phyloP scores from a whole-genome alignment of 768 basidiomycete species.

The Neoboletus subvelutipes region DNA sequence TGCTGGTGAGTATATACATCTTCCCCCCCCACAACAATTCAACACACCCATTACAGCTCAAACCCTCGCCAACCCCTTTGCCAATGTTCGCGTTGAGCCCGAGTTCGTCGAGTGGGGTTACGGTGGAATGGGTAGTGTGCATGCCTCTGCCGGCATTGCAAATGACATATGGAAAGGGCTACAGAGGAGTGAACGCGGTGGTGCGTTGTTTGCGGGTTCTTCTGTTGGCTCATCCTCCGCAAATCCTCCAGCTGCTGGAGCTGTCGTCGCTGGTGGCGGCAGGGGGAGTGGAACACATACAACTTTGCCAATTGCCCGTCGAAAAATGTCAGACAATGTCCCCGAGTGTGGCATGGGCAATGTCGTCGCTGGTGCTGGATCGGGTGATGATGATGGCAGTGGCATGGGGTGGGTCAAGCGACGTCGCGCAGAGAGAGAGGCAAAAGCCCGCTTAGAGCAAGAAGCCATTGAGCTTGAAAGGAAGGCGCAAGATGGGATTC shows the following conservation, averaged over 20 bases:
- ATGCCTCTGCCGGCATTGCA: constrained; percentile 27
- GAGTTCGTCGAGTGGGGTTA: constrained; percentile 94
- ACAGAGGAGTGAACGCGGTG: constrained; percentile 27
- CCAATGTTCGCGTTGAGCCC: constrained; percentile 60
- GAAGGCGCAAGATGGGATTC: constrained; percentile 20
- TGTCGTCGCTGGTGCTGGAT: constrained; percentile 18
- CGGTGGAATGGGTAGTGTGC: constrained; percentile 73
- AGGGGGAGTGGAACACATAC: constrained; percentile 13
- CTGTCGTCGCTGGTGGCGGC: constrained; percentile 20
- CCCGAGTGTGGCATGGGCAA: constrained; percentile 32
- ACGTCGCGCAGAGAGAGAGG: constrained; percentile 59
- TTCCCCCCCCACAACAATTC: background rate
- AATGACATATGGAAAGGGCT: constrained; percentile 31
- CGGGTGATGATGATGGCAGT: constrained; percentile 76
- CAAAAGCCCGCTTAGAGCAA: constrained; percentile 29
- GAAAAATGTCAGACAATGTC: constrained; percentile 16
- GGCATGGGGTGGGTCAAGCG: constrained; percentile 83
- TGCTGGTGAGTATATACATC: constrained; percentile 17
- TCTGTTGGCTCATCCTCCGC: constrained; percentile 1
- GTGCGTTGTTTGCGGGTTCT: constrained; percentile 21
- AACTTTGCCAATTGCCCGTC: constrained; percentile 12
- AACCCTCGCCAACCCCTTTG: constrained; percentile 56
- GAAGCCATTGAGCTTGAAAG: constrained; percentile 14
- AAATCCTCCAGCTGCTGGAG: constrained; percentile 29
- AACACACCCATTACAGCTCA: constrained; percentile 19